These are phyloP conservation scores for Emydomyces testavorans DNA, from an alignment of 2,329 filamentous ascomycete genomes.

Conservation along the genomic window DNA sequence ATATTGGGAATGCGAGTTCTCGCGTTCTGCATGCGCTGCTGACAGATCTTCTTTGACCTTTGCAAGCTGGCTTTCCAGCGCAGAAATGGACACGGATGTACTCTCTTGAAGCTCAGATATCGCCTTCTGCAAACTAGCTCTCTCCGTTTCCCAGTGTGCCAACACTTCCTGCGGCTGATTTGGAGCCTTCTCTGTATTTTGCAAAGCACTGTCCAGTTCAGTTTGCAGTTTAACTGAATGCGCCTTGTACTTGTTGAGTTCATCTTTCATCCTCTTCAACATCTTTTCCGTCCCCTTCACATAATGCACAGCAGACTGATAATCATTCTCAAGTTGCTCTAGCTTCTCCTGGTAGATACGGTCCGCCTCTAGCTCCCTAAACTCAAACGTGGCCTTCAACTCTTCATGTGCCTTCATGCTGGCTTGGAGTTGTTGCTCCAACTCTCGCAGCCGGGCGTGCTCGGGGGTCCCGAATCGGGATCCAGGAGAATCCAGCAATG, in stretches of 20 bases:
- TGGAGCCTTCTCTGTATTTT: conserved; percentile 35
- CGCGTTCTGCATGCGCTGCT: conserved; percentile 55
- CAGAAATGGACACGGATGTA: conserved; percentile 52
- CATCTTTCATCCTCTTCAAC: conserved; percentile 96
- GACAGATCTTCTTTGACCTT: conserved; percentile 59
- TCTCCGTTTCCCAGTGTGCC: conserved; percentile 64
- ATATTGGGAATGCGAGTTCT: conserved; percentile 48
- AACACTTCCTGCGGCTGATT: conserved; percentile 36
- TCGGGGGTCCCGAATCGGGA: conserved; percentile 70
- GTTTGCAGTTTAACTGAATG: conserved; percentile 73
- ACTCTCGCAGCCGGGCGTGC: conserved; percentile 62
- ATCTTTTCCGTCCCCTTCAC: conserved; percentile 98
- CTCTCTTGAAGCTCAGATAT: conserved; percentile 59
- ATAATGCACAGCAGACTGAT: conserved; percentile 95
- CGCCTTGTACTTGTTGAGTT: conserved; percentile 81
- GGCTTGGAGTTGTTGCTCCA: conserved; percentile 75
- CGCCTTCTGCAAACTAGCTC: conserved; percentile 53
- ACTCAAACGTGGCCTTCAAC: conserved; percentile 62
- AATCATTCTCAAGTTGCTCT: conserved; percentile 87
- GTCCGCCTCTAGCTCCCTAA: conserved; percentile 77
- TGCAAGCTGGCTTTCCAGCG: conserved; percentile 60
- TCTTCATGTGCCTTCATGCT: conserved; percentile 75
- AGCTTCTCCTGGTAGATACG: conserved; percentile 84
- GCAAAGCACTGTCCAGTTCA: conserved; percentile 60
- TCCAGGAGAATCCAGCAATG: conserved; percentile 60